phyloP scores from a whole-genome alignment of 164 flowering plant species.

The Dillenia turbinata region DNA sequence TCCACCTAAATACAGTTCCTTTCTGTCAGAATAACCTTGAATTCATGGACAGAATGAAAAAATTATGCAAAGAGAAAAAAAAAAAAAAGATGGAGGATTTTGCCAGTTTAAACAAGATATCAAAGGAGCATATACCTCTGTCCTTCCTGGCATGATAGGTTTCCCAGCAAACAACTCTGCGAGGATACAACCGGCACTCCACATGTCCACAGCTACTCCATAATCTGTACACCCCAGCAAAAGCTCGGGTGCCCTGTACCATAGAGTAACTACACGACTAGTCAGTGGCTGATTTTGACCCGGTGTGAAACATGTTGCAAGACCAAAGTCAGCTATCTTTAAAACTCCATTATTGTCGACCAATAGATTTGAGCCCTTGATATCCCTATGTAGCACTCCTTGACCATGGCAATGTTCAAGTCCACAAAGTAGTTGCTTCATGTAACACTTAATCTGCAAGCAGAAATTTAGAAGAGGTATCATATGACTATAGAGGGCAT shows the following conservation, averaged over 20 bases:
- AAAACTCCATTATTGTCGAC: slow-evolving; percentile 46
- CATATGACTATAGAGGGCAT: too few relatives aligned
- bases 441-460: slow-evolving; percentile 58
- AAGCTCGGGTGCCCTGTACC: slow-evolving; percentile 73
- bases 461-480: too few relatives aligned
- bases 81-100: neutral
- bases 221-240: slow-evolving; percentile 57
- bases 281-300: slow-evolving; percentile 45
- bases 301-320: slow-evolving; percentile 38
- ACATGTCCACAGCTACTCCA: slow-evolving; percentile 51
- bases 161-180: slow-evolving; percentile 53
- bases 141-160: slow-evolving; percentile 74
- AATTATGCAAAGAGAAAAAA: neutral
- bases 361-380: slow-evolving; percentile 61
- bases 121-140: slow-evolving; percentile 34
- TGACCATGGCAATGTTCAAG: slow-evolving; percentile 58
- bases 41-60: neutral
- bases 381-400: slow-evolving; percentile 59
- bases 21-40: too few relatives aligned
- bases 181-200: slow-evolving; percentile 7
- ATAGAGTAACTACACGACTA: slow-evolving; percentile 61
- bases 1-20: slow-evolving; percentile 36
- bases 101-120: neutral
- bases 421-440: slow-evolving; percentile 50
- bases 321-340: slow-evolving; percentile 60